phyloP scores from a whole-genome alignment of 371 early-diverging fungal genomes.

The Apophysomyces sp. region DNA sequence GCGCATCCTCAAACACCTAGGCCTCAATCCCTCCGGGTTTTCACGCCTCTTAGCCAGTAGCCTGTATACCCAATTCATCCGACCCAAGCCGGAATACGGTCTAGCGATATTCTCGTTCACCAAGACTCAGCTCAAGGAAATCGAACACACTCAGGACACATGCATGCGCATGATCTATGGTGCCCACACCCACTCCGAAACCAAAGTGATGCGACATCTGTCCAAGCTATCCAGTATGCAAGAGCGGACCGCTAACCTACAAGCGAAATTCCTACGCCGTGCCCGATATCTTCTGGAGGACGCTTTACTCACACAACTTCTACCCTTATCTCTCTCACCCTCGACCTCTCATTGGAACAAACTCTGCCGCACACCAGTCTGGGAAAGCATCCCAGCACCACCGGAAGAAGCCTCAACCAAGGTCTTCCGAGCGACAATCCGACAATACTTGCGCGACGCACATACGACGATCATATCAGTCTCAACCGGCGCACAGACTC shows the following conservation, averaged over 20 bases:
- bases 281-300: conserved; percentile 5
- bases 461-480: no score
- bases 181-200: conserved; percentile 4
- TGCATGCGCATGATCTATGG: conserved; percentile 19
- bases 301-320: not conserved
- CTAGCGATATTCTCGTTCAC: not conserved
- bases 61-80: conserved; percentile 5
- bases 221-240: conserved; percentile 10
- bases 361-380: no score
- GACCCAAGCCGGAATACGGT: conserved; percentile 10
- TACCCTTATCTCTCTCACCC: no score
- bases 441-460: no score
- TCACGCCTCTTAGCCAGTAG: not conserved
- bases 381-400: no score
- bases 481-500: no score
- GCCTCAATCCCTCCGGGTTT: not conserved
- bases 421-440: no score
- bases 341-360: no score
- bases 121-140: not conserved
- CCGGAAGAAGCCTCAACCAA: no score
- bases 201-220: conserved; percentile 18
- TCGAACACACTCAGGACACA: conserved; percentile 6
- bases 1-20: no score
- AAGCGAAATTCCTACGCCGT: no score
- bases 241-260: not conserved